A percentile compares a stretch with the other conserved stretches of the same genome.
Conservation (phyloP, 2,329 filamentous ascomycete species). For the Calonectria montana region DNA sequence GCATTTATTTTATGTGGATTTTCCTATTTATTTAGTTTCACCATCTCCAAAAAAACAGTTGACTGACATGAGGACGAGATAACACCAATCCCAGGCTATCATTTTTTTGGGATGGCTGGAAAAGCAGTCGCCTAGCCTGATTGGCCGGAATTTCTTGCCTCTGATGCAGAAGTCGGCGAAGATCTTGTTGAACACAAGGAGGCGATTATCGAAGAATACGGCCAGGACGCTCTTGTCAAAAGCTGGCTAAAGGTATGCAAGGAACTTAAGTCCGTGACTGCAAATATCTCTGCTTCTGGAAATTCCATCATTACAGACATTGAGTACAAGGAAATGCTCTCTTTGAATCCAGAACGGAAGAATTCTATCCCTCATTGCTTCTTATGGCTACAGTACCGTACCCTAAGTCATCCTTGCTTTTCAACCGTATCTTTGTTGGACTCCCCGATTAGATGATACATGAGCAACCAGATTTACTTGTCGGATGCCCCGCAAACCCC, state of each 20-base stretch:
- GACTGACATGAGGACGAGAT: not conserved
- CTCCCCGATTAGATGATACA: too few species aligned
- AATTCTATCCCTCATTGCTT: too few species aligned
- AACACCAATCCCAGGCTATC: not conserved
- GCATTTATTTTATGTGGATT: not conserved
- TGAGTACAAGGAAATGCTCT: not conserved
- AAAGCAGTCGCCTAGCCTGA: not conserved
- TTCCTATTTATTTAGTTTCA: not conserved
- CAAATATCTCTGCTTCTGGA: not conserved
- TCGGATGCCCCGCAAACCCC: not conserved
- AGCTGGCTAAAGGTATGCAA: not conserved
- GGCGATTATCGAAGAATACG: not conserved
- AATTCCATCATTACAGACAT: conserved; percentile 12
- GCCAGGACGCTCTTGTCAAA: not conserved
- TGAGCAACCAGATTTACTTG: not conserved
- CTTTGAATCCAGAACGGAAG: not conserved
- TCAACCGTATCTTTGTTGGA: too few species aligned
- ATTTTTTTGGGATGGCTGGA: not conserved
- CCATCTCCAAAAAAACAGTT: not conserved
- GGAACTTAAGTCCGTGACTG: not conserved
- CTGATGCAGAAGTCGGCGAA: not conserved
- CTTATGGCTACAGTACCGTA: too few species aligned
- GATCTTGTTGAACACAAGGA: conserved; percentile 8
- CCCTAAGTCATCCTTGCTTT: too few species aligned
- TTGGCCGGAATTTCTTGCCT: not conserved